Conservation (phyloP, 192 early-diverging fungal genomes). For the Umbelopsis sp. region DNA sequence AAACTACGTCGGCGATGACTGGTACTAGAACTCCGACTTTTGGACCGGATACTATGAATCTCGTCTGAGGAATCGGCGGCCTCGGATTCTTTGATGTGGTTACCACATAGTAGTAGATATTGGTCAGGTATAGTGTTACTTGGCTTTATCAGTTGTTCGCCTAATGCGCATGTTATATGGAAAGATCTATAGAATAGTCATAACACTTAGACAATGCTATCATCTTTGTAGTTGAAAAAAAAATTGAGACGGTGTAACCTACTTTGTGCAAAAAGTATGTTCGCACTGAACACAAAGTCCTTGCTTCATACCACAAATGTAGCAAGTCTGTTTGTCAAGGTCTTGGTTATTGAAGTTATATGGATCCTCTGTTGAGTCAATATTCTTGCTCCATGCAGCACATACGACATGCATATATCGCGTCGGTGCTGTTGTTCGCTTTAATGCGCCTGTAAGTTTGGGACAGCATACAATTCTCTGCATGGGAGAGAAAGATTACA, state of each 20-base stretch:
- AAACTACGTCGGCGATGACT: background rate
- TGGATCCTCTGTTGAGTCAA: slow-evolving; percentile 32
- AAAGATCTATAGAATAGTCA: slow-evolving; percentile 16
- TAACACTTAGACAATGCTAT: background rate
- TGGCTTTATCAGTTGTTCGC: slow-evolving; percentile 17
- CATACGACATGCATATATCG: slow-evolving; percentile 53
- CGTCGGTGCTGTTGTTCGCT: slow-evolving; percentile 41
- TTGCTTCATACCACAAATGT: slow-evolving; percentile 24
- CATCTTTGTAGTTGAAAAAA: background rate
- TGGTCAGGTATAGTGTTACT: slow-evolving; percentile 13
- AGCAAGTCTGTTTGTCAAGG: slow-evolving; percentile 23
- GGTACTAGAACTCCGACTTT: background rate
- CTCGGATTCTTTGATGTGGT: slow-evolving; percentile 7
- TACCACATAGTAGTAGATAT: slow-evolving; percentile 13
- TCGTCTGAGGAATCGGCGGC: slow-evolving; percentile 5
- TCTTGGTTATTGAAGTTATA: slow-evolving; percentile 33
- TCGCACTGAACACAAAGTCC: slow-evolving; percentile 27
- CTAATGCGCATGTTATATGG: slow-evolving; percentile 39
- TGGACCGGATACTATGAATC: background rate
- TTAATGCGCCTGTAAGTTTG: slow-evolving; percentile 40
- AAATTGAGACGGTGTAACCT: background rate
- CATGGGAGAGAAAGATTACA: background rate
- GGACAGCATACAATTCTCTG: slow-evolving; percentile 51
- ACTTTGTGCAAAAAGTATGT: slow-evolving; percentile 2
- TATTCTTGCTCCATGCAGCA: slow-evolving; percentile 40